Percentiles rank a stretch among this genome's conserved stretches.
phyloP scores from a whole-genome alignment of 305 asterid genomes.

The Petunia hybrid region DNA sequence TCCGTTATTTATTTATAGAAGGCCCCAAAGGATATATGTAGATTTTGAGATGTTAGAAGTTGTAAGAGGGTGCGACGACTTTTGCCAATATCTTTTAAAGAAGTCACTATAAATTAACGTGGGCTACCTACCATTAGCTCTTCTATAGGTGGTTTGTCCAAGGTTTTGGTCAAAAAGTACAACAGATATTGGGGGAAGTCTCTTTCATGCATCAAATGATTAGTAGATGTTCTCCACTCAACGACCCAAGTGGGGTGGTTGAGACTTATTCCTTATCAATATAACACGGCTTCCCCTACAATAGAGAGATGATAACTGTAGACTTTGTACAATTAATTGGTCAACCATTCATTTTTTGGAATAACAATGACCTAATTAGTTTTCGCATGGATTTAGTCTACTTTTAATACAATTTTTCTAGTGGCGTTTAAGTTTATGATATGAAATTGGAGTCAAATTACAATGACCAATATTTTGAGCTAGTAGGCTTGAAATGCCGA shows the following conservation, averaged over 20 bases:
- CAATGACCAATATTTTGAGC: too few species aligned
- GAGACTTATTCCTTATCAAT: background rate
- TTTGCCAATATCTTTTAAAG: background rate
- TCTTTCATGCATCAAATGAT: constrained; percentile 14
- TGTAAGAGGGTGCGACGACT: background rate
- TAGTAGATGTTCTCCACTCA: background rate
- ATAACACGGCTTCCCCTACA: background rate
- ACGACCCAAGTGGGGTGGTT: constrained; percentile 28
- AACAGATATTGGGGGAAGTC: constrained; percentile 9
- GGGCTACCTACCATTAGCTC: background rate
- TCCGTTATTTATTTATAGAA: background rate
- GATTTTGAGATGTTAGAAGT: background rate
- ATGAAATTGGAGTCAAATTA: background rate
- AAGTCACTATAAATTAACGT: background rate
- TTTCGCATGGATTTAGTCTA: background rate
- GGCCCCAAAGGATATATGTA: background rate
- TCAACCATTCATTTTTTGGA: background rate
- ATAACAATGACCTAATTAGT: background rate
- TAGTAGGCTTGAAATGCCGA: too few species aligned
- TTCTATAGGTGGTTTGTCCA: background rate
- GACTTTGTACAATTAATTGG: background rate
- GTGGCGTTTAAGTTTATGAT: background rate
- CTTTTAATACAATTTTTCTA: background rate
- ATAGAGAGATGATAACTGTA: background rate
- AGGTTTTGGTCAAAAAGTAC: constrained; percentile 17